A percentile compares a stretch with the other conserved stretches of the same genome.
phyloP scores from a whole-genome alignment of 129 eudicot species.

The Escallonia rubra region DNA sequence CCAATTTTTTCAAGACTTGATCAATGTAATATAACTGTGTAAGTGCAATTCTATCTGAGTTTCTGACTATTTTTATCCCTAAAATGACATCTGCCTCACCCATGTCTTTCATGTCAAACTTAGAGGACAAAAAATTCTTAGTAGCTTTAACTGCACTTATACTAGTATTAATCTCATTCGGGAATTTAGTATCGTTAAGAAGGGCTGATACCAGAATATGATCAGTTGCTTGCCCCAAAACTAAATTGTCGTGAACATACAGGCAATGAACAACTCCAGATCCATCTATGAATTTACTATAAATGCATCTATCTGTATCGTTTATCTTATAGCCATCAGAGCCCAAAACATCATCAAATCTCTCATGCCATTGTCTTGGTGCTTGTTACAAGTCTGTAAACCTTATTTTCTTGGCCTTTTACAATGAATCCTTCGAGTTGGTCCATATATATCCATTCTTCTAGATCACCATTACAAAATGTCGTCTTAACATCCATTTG shows the following conservation, averaged over 20 bases:
- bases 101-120: not conserved
- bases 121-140: not conserved
- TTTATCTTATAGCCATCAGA: not conserved
- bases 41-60: not conserved
- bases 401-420: not conserved
- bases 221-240: no score
- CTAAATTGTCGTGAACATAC: not conserved
- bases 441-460: not conserved
- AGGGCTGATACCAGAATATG: no score
- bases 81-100: not conserved
- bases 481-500: no score
- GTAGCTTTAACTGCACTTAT: not conserved
- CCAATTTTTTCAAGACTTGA: not conserved
- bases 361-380: not conserved
- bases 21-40: not conserved
- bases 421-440: not conserved
- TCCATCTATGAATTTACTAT: not conserved
- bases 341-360: not conserved
- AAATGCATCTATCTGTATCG: not conserved
- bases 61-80: not conserved
- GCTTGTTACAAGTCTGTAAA: not conserved
- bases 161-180: not conserved
- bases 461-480: no score
- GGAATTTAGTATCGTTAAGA: no score
- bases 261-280: not conserved